Base-by-base conservation (phyloP, 1,139 yeast genomes). In the Protomyces inundatus region DNA sequence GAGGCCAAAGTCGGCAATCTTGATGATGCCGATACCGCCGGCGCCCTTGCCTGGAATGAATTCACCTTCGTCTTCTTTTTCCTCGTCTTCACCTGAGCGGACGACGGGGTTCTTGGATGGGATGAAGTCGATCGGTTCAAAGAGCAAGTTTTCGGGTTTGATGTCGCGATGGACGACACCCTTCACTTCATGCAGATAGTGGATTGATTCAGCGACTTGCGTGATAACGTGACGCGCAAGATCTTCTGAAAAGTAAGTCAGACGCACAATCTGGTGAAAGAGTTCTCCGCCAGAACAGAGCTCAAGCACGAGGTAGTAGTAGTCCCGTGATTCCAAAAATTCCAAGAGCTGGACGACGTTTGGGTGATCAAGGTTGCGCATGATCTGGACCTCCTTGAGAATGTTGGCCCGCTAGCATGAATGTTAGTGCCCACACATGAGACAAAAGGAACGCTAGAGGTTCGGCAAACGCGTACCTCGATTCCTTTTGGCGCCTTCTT, bases 111-210 rank as follows among this genome's bases (percentile, higher is more conserved):
- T 75, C 61, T 79, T 80, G 3, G 83, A 80, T 1, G 90, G 86
- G 14, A 80, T 73, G 66, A 80, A 79, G 2, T 84, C 86, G 59
- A 87, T 84, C 0, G 97, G 97, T 67, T 84, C 83, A 74, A 88
- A 93, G 60, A 93, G 79, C 64, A 93, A 78, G 74, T 93, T 93
- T 72, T 93, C 98, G 0, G 98, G 98, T 74, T 93, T 93, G 70
- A 93, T 87, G 75, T 93, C 98, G 65, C 98, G 81, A 74, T 93
- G 98, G 23, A 90, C 98, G 54, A 93, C 86, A 60, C 96, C 96
- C 58, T 84, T 82, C 64, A 83, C 84, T 68, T 84, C 84, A 76
- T 93, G 98, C 70, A 93, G 78, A 74, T 89, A 88, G 67, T 84
- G 82, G 33, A 93, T 81, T 0, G 98, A 95, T 60, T 85, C 80